Evolutionary conservation across 106 monocot species (phyloP), one percentile per base, ranked within the genome.

Genomic region (Acorus gramineus): DNA sequence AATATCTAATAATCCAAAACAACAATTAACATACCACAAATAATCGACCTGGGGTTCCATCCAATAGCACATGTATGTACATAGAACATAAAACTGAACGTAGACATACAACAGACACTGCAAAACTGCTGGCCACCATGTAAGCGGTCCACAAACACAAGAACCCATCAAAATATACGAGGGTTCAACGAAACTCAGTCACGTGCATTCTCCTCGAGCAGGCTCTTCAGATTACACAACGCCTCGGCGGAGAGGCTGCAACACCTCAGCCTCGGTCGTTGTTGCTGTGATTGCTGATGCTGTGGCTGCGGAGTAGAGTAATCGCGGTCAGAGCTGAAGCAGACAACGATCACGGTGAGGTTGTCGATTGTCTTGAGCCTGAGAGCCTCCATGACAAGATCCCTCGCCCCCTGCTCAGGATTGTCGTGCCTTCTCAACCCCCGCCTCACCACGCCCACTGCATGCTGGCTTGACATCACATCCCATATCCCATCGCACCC

Each of bases 401-500:
- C 86, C 64, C 74, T 81, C 1, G 86, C 81, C 53, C 82, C 79
- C 56, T 67, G 69, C 73, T 79, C 76, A 0, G 82, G 86, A 48
- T 86, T 66, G 44, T 82, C 82, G 11, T 86, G 82, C 71, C 79
- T 52, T 44, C 74, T 59, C 0, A 87, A 68, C 0, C 77, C 80
- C 46, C 74, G 60, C 7, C 77, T 53, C 3, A 82, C 86, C 11
- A 82, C 61, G 50, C 63, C 71, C 4, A 87, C 82, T 0, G 86
- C 86, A 1, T 82, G 71, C 55, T 81, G 73, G 58, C 82, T 86
- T 0, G 79, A 68, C 86, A 86, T 86, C 45, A 86, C 86, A 46
- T 86, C 86, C 86, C 86, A 86, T 14, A 86, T 78, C 3, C 86
- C 86, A 44, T 86, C 86, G 49, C 86, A 86, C 4, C 81, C 86